These are phyloP conservation scores for Moniliophthora roreri DNA, from an alignment of 1,284 basidiomycete genomes.

Conservation along the genomic window DNA sequence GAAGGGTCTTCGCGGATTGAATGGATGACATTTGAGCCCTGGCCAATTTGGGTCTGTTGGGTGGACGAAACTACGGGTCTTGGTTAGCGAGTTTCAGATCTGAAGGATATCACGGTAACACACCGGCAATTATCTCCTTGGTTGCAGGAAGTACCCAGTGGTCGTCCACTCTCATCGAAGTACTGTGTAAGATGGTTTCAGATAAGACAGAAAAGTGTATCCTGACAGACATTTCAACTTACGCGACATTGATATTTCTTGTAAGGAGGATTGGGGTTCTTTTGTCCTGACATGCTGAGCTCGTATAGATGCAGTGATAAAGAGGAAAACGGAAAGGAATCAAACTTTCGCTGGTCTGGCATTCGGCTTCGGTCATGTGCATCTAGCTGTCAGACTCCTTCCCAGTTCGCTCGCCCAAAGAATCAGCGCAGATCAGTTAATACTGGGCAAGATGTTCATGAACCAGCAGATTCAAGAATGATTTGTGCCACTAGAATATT, in stretches of 20 bases:
- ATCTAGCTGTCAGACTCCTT: neutral
- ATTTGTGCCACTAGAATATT: too few relatives aligned
- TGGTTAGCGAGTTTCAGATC: neutral
- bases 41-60: constrained; percentile 47
- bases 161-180: constrained; percentile 41
- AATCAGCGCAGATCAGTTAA: too few relatives aligned
- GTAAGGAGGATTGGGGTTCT: constrained; percentile 19
- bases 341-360: neutral
- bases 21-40: constrained; percentile 22
- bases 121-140: constrained; percentile 51
- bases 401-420: neutral
- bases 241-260: constrained; percentile 51
- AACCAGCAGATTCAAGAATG: too few relatives aligned
- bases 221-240: constrained; percentile 18
- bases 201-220: constrained; percentile 10
- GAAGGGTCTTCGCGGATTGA: constrained; percentile 3
- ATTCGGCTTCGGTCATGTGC: neutral
- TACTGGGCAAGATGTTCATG: too few relatives aligned
- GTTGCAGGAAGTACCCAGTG: constrained; percentile 41
- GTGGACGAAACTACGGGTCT: constrained; percentile 45
- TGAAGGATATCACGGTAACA: neutral
- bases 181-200: constrained; percentile 35
- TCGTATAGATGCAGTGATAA: neutral
- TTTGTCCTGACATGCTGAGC: neutral
- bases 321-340: neutral